Conservation (phyloP, 495 filamentous ascomycete species). For the Penicillium paradoxum region DNA sequence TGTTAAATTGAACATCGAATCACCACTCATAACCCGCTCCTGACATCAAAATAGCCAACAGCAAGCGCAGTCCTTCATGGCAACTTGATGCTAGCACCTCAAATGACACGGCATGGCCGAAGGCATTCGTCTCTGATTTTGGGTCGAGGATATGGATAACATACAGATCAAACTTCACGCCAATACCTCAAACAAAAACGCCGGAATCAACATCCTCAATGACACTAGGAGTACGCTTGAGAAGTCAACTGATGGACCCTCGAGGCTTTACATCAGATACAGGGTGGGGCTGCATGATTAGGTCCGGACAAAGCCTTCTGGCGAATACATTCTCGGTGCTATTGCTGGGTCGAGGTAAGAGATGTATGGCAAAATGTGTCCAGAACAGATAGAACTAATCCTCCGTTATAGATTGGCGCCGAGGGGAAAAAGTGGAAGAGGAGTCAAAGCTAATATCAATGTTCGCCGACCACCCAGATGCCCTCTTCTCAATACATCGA, state of each 20-base stretch:
- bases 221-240: constrained; percentile 79
- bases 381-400: constrained; percentile 20
- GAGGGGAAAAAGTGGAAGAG: constrained; percentile 49
- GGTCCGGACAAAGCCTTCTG: constrained; percentile 88
- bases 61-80: neutral
- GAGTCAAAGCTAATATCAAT: constrained; percentile 72
- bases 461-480: constrained; percentile 82
- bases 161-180: constrained; percentile 81
- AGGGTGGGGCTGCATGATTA: constrained; percentile 99
- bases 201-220: constrained; percentile 64
- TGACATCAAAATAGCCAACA: constrained; percentile 1
- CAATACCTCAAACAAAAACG: constrained; percentile 75
- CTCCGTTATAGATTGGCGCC: constrained; percentile 66
- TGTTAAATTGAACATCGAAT: neutral
- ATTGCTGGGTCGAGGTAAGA: constrained; percentile 68
- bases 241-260: constrained; percentile 73
- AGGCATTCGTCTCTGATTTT: constrained; percentile 84
- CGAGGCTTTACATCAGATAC: constrained; percentile 88
- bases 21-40: neutral
- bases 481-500: constrained; percentile 91
- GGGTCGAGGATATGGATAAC: constrained; percentile 95
- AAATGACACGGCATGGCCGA: constrained; percentile 59
- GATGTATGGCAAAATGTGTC: neutral
- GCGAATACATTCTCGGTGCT: constrained; percentile 76
- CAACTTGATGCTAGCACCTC: constrained; percentile 10